Conservation (phyloP, 169 alveolate species). For the Amoebophrya sp. region DNA sequence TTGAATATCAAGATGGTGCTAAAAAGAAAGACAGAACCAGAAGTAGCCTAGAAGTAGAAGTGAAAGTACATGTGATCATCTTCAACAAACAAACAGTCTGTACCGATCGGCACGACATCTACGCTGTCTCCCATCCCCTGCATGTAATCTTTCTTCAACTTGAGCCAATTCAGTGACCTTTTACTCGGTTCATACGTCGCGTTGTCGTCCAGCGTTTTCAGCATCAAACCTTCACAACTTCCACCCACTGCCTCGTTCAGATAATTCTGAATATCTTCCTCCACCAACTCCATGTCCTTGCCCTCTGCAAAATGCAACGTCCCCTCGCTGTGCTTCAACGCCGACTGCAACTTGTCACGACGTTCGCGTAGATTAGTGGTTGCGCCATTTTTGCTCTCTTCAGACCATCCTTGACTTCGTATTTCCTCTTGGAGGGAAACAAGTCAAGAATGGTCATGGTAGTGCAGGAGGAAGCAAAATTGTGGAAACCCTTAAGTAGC, state of each 20-base stretch:
- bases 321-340: slow-evolving; percentile 37
- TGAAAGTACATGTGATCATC: not conserved
- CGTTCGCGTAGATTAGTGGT: too few relatives aligned
- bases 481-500: slow-evolving; percentile 58
- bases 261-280: not conserved
- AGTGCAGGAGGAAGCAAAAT: too few relatives aligned
- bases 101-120: slow-evolving; percentile 98
- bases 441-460: too few relatives aligned
- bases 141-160: slow-evolving; percentile 80
- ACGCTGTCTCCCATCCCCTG: slow-evolving; percentile 91
- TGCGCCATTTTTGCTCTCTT: too few relatives aligned
- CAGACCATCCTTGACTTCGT: too few relatives aligned
- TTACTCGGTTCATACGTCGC: slow-evolving; percentile 97
- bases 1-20: too few relatives aligned
- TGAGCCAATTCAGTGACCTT: slow-evolving; percentile 96
- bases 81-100: slow-evolving; percentile 72
- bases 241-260: slow-evolving; percentile 40
- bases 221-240: slow-evolving; percentile 82
- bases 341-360: slow-evolving; percentile 36
- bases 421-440: too few relatives aligned
- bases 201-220: slow-evolving; percentile 86
- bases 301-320: not conserved
- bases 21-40: too few relatives aligned
- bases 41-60: not conserved
- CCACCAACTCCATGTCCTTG: not conserved